Percentiles rank a stretch among this genome's conserved stretches.
Evolutionary conservation across 441 rosid species (phyloP).

Genomic region (Syzygium malaccense): DNA sequence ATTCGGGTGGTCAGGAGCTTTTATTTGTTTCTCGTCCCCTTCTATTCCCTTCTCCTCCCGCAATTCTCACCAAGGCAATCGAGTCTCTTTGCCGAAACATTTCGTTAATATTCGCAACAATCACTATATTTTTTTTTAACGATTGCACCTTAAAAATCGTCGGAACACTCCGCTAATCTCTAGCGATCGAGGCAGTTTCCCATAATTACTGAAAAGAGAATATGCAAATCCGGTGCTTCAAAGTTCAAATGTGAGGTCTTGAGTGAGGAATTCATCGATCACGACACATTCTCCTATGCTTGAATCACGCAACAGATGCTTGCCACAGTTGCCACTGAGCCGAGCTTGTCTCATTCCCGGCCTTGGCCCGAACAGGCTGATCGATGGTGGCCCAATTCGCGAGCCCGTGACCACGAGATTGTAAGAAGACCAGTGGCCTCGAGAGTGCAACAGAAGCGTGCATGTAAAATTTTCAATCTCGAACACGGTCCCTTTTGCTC

Average conservation of each 20-base stretch:
- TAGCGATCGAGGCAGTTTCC: neutral
- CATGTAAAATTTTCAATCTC: neutral
- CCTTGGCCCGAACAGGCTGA: neutral
- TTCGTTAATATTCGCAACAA: neutral
- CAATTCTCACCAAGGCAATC: neutral
- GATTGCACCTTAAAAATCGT: neutral
- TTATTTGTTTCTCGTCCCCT: neutral
- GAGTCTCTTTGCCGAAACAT: neutral
- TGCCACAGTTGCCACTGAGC: neutral
- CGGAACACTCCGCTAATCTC: neutral
- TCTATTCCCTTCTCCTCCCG: neutral
- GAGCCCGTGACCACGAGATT: neutral
- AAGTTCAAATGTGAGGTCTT: neutral
- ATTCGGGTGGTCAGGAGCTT: neutral
- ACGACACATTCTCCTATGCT: neutral
- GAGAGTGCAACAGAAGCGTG: neutral
- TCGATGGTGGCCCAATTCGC: neutral
- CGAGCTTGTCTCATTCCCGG: neutral
- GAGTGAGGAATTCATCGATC: neutral
- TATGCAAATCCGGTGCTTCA: neutral
- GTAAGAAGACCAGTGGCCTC: neutral
- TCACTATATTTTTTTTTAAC: neutral
- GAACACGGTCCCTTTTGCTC: neutral
- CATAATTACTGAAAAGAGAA: neutral
- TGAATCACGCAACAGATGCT: neutral